phyloP scores from a whole-genome alignment of 139 green algal species.

The Micractinium sp. region DNA sequence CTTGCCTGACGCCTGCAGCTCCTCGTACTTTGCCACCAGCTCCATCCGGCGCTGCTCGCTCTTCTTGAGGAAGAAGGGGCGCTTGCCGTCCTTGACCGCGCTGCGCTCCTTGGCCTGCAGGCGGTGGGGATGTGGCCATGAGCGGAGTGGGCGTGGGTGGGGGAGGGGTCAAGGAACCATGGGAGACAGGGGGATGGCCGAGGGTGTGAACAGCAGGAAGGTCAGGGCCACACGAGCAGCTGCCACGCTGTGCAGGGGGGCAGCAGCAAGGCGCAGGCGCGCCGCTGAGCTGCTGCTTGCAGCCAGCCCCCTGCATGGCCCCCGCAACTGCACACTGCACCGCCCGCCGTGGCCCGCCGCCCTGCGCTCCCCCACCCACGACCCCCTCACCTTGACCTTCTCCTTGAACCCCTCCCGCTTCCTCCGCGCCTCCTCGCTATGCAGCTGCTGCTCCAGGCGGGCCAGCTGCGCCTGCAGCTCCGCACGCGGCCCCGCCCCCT shows the following conservation, averaged over 20 bases:
- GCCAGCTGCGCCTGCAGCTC: conserved; percentile 58
- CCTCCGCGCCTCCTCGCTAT: conserved; percentile 55
- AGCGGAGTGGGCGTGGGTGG: neutral
- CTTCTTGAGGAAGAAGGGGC: conserved; percentile 81
- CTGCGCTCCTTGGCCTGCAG: conserved; percentile 61
- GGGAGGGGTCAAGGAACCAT: neutral
- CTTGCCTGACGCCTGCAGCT: conserved; percentile 69
- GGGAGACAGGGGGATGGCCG: neutral
- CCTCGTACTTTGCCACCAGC: conserved; percentile 82
- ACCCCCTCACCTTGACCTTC: conserved; percentile 61
- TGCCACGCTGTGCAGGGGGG: neutral
- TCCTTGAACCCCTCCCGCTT: conserved; percentile 43
- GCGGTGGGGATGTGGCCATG: neutral
- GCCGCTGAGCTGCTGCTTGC: too few relatives aligned
- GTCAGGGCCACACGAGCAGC: neutral
- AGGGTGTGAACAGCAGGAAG: neutral
- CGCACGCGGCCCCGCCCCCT: conserved; percentile 45
- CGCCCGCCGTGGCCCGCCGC: too few relatives aligned
- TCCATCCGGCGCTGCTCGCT: conserved; percentile 65
- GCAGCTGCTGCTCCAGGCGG: conserved; percentile 61
- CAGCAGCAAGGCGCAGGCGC: too few relatives aligned
- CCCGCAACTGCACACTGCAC: neutral
- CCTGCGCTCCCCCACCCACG: neutral
- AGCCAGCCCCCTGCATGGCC: neutral
- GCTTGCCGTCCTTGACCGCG: conserved; percentile 71